phyloP scores from a whole-genome alignment of 306 rosid genomes.

The Prunus persica region Prunus_persica_NCBIv2 NC_034014.1:5550001-5550500 shows the following conservation, averaged over 20 bases:
- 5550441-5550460: no score
- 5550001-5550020: background rate
- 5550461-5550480: no score
- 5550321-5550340: no score
- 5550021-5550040: constrained; percentile 5
- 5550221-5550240: background rate
- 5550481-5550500: no score
- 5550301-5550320: background rate
- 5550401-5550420: no score
- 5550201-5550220: background rate
- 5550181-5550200: background rate
- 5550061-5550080: constrained; percentile 27
- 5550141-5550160: background rate
- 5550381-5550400: no score
- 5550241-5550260: background rate
- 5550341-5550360: no score
- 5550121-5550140: constrained; percentile 11
- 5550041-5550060: constrained; percentile 8
- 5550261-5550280: no score
- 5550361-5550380: no score
- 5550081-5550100: constrained; percentile 32
- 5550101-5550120: constrained; percentile 20
- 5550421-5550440: no score
- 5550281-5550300: background rate
- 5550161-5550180: background rate